A percentile compares a stretch with the other conserved stretches of the same genome.
These are phyloP conservation scores for Cryptosporidium tyzzeri DNA, from an alignment of 169 alveolate genomes.

Conservation along the genomic window DNA sequence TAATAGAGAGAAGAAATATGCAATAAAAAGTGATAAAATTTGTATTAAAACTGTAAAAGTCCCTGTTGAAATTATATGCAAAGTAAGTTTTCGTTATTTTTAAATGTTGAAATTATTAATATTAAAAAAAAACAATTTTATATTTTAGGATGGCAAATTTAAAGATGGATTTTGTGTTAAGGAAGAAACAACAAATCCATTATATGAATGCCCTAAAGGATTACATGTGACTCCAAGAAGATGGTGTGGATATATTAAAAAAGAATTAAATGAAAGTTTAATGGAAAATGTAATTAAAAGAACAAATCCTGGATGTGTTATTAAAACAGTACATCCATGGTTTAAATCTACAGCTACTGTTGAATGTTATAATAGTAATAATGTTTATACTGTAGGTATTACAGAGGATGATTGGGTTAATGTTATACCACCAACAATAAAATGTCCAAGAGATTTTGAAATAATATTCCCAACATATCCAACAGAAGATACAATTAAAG, in stretches of 20 bases:
- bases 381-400: conserved; percentile 10
- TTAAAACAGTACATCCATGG: conserved; percentile 44
- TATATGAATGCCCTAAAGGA: conserved; percentile 54
- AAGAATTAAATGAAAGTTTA: conserved; percentile 13
- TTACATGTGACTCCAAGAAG: conserved; percentile 56
- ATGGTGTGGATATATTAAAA: conserved; percentile 69
- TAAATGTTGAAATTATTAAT: neutral
- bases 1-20: conserved; percentile 43
- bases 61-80: conserved; percentile 19
- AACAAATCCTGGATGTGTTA: conserved; percentile 62
- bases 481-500: neutral
- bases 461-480: conserved; percentile 40
- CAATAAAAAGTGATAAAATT: conserved; percentile 58
- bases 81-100: conserved; percentile 1
- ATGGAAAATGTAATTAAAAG: conserved; percentile 66
- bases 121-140: neutral
- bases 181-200: conserved; percentile 31
- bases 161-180: conserved; percentile 69
- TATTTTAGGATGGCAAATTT: conserved; percentile 28
- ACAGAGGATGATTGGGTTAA: conserved; percentile 66
- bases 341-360: conserved; percentile 24
- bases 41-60: conserved; percentile 34
- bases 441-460: conserved; percentile 61
- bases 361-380: conserved; percentile 24
- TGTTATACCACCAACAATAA: conserved; percentile 32